These are phyloP conservation scores for Tricholoma sp. DNA, from an alignment of 768 basidiomycete species.

Conservation along the genomic window DNA sequence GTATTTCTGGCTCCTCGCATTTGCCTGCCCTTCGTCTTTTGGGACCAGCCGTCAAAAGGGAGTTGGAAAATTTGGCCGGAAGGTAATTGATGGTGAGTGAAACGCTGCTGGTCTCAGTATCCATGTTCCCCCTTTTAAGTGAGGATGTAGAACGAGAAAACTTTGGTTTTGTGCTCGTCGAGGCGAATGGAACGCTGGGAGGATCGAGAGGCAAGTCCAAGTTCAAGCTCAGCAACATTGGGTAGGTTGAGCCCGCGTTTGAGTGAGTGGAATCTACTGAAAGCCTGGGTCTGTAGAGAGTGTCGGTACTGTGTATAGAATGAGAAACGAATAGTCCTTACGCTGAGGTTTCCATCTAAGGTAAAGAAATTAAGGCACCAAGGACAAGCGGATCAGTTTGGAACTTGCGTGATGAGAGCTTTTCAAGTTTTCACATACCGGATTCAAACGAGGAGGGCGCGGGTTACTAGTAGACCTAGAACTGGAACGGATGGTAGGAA, in stretches of 20 bases:
- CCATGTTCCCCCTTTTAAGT: neutral
- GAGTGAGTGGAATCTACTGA: slow-evolving; percentile 18
- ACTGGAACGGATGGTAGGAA: neutral
- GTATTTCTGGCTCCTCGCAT: slow-evolving; percentile 28
- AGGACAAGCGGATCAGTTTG: neutral
- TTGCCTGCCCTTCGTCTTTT: slow-evolving; percentile 30
- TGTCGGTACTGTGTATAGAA: too few relatives aligned
- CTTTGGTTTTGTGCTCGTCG: neutral
- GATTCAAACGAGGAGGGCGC: neutral
- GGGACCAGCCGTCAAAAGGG: slow-evolving; percentile 37
- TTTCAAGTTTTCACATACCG: neutral
- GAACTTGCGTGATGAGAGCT: neutral
- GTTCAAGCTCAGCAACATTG: slow-evolving; percentile 13
- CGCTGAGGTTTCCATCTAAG: neutral
- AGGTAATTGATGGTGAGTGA: slow-evolving; percentile 63
- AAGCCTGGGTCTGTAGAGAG: slow-evolving; percentile 12
- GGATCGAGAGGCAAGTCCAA: slow-evolving; percentile 14
- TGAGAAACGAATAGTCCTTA: neutral
- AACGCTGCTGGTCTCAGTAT: slow-evolving; percentile 15
- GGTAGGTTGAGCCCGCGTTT: slow-evolving; percentile 15
- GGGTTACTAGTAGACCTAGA: neutral
- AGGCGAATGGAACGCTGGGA: slow-evolving; percentile 13
- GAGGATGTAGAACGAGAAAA: neutral
- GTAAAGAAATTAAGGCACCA: neutral
- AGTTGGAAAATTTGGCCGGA: slow-evolving; percentile 62